phyloP scores from a whole-genome alignment of 805 yeast genomes.

The Ogataea paraovalis region DNA sequence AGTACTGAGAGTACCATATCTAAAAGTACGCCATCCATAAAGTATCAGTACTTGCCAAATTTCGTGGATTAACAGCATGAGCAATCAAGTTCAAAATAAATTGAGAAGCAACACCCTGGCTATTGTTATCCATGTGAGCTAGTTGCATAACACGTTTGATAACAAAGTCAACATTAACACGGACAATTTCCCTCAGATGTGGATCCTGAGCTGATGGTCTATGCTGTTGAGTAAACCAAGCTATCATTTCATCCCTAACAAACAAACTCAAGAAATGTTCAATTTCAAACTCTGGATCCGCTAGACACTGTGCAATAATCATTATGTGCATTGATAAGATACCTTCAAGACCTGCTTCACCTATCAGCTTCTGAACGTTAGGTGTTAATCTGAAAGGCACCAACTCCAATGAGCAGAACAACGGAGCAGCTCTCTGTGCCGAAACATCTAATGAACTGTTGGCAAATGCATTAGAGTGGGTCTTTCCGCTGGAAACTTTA shows the following conservation, averaged over 20 bases:
- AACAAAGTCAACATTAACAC: slow-evolving; percentile 81
- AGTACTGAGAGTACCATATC: slow-evolving; percentile 28
- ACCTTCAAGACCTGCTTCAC: slow-evolving; percentile 93
- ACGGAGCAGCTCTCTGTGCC: slow-evolving; percentile 62
- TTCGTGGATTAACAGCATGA: slow-evolving; percentile 93
- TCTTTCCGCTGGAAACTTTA: slow-evolving; percentile 55
- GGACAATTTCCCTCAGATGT: slow-evolving; percentile 81
- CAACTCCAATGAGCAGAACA: slow-evolving; percentile 85
- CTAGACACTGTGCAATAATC: slow-evolving; percentile 79
- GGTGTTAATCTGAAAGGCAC: slow-evolving; percentile 98
- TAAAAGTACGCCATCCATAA: slow-evolving; percentile 94
- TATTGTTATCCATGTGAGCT: slow-evolving; percentile 44
- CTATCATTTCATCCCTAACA: slow-evolving; percentile 90
- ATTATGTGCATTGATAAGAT: slow-evolving; percentile 79
- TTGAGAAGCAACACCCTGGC: slow-evolving; percentile 82
- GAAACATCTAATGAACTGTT: slow-evolving; percentile 45
- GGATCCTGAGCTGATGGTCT: slow-evolving; percentile 79
- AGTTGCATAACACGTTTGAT: slow-evolving; percentile 74
- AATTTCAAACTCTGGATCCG: slow-evolving; percentile 89
- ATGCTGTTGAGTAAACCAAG: slow-evolving; percentile 91
- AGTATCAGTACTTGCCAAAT: slow-evolving; percentile 85
- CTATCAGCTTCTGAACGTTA: slow-evolving; percentile 87
- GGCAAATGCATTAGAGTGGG: slow-evolving; percentile 37
- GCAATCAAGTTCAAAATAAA: slow-evolving; percentile 85
- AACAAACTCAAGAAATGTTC: slow-evolving; percentile 90